Percentiles rank a stretch among this genome's conserved stretches.
Conservation (phyloP, 2,329 filamentous ascomycete species). For the Aureobasidium sp. region DNA sequence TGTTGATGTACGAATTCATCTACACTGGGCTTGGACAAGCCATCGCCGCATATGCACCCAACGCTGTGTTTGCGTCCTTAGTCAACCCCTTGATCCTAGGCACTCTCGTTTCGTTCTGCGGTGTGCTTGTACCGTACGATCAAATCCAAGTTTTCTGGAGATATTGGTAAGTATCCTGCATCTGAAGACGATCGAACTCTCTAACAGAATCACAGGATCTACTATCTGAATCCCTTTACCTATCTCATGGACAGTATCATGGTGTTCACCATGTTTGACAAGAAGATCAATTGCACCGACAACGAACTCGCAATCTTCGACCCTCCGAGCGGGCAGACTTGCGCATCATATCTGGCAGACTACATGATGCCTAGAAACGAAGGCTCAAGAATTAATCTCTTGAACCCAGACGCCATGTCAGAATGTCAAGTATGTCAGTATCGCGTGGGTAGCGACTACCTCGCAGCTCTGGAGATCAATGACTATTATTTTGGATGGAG, state of each 20-base stretch:
- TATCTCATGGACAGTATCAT: conserved; percentile 47
- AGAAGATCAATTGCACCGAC: conserved; percentile 40
- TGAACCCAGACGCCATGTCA: conserved; percentile 65
- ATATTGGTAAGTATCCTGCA: too few relatives aligned
- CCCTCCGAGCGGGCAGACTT: conserved; percentile 59
- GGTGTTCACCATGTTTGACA: conserved; percentile 45
- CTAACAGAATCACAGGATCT: too few relatives aligned
- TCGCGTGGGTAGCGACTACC: conserved; percentile 64
- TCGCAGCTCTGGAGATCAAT: conserved; percentile 64
- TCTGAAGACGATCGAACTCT: too few relatives aligned
- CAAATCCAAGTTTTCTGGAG: conserved; percentile 40
- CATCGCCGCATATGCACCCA: conserved; percentile 50
- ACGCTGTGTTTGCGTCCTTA: conserved; percentile 51
- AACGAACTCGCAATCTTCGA: conserved; percentile 48
- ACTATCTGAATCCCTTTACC: conserved; percentile 46
- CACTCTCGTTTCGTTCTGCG: conserved; percentile 37
- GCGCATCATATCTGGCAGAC: conserved; percentile 60
- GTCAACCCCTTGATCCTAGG: conserved; percentile 44
- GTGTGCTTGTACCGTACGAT: conserved; percentile 37
- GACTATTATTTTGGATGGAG: conserved; percentile 73
- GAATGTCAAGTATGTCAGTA: conserved; percentile 71
- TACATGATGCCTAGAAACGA: conserved; percentile 59
- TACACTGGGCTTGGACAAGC: conserved; percentile 63
- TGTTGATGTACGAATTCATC: conserved; percentile 67
- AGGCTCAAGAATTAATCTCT: too few relatives aligned